phyloP scores from a whole-genome alignment of 805 yeast species.

The Zygotorulaspora sp. region DNA sequence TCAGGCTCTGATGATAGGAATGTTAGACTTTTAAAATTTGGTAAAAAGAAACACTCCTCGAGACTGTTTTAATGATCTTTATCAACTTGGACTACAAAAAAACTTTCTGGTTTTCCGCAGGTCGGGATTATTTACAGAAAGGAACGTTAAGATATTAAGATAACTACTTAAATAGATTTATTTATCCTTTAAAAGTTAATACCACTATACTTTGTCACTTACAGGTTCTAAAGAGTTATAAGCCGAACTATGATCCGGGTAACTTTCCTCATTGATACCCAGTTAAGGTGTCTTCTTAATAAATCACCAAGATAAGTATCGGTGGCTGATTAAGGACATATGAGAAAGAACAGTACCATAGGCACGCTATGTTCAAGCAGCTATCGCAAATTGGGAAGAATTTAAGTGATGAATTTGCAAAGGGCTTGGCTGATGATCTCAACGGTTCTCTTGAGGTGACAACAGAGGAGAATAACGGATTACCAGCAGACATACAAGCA shows the following conservation, averaged over 20 bases:
- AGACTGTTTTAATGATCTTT: slow-evolving; percentile 8
- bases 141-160: too few relatives aligned
- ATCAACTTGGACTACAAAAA: neutral
- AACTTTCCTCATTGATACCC: too few relatives aligned
- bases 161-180: too few relatives aligned
- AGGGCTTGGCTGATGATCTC: slow-evolving; percentile 36
- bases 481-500: slow-evolving; percentile 54
- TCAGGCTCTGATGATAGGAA: slow-evolving; percentile 7
- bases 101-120: slow-evolving; percentile 3
- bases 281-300: too few relatives aligned
- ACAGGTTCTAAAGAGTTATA: too few relatives aligned
- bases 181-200: too few relatives aligned
- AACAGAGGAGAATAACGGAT: slow-evolving; percentile 34
- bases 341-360: too few relatives aligned
- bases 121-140: slow-evolving; percentile 1
- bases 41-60: slow-evolving; percentile 15
- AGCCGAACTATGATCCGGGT: too few relatives aligned
- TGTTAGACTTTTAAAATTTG: slow-evolving; percentile 10
- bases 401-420: slow-evolving; percentile 55
- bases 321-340: too few relatives aligned
- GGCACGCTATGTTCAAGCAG: slow-evolving; percentile 54
- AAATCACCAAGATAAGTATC: too few relatives aligned
- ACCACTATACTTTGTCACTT: too few relatives aligned
- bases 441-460: slow-evolving; percentile 16
- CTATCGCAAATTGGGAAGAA: slow-evolving; percentile 61